These are phyloP conservation scores for Macrophomina phaseolina DNA, from an alignment of 2,329 filamentous ascomycete species.

Conservation along the genomic window DNA sequence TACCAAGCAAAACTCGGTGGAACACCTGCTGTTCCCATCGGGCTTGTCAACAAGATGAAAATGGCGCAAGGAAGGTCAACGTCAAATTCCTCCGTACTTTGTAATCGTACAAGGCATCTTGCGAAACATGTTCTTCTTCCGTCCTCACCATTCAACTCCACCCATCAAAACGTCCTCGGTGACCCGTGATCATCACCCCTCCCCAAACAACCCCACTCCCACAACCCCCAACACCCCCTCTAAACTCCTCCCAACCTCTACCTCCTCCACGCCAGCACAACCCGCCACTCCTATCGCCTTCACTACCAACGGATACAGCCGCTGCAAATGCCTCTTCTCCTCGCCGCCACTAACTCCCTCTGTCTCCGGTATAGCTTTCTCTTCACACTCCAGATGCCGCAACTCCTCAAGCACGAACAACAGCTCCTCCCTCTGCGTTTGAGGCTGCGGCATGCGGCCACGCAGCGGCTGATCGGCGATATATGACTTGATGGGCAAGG, in stretches of 20 bases:
- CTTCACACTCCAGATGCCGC: conserved; percentile 71
- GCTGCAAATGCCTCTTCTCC: conserved; percentile 74
- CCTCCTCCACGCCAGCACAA: conserved; percentile 67
- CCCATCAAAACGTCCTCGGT: neutral
- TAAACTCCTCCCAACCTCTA: conserved; percentile 58
- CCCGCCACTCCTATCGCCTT: conserved; percentile 60
- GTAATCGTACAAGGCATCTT: too few species aligned
- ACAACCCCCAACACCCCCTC: conserved; percentile 48
- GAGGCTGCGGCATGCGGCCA: conserved; percentile 85
- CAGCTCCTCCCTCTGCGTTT: conserved; percentile 79
- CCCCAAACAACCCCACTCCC: conserved; percentile 45
- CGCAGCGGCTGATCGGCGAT: conserved; percentile 90
- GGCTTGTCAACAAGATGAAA: too few species aligned
- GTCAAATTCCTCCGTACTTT: too few species aligned
- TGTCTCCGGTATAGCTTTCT: conserved; percentile 64
- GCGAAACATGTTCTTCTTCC: too few species aligned
- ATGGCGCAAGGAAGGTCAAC: too few species aligned
- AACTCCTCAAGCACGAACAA: conserved; percentile 72
- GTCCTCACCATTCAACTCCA: neutral
- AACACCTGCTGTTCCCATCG: too few species aligned
- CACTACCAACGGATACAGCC: conserved; percentile 79
- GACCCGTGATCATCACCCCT: neutral
- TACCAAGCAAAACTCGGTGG: too few species aligned
- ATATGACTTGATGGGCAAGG: conserved; percentile 80
- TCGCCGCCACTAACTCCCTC: conserved; percentile 41